A percentile compares a stretch with the other conserved stretches of the same genome.
phyloP scores from a whole-genome alignment of 2,329 filamentous ascomycete species.

The Neonectria punicea region DNA sequence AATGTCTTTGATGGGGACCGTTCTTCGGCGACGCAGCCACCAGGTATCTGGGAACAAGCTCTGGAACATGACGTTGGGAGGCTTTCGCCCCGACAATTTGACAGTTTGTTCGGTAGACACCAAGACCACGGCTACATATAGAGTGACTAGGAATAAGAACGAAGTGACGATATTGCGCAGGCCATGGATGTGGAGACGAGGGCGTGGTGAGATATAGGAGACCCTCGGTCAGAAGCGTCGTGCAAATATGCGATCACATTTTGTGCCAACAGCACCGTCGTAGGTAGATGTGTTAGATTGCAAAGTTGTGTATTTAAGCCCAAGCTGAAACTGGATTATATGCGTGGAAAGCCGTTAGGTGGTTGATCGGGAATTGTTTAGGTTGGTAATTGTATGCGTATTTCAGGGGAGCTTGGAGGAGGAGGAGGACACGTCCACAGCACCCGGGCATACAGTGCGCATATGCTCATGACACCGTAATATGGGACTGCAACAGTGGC shows the following conservation, averaged over 20 bases:
- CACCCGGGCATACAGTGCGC: conserved; percentile 21
- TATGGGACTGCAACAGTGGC: neutral
- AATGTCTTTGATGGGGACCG: neutral
- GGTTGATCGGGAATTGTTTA: neutral
- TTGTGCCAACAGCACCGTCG: neutral
- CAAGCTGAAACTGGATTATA: neutral
- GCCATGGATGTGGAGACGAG: neutral
- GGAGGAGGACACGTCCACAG: conserved; percentile 8
- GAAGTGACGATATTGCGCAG: conserved; percentile 5
- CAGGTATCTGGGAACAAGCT: neutral
- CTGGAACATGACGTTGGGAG: neutral
- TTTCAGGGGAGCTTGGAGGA: neutral
- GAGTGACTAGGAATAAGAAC: neutral
- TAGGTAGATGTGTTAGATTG: neutral
- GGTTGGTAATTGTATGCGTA: neutral
- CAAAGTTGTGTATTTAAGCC: neutral
- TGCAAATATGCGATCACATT: neutral
- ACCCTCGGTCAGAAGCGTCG: neutral
- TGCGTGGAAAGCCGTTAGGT: neutral
- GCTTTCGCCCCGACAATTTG: neutral
- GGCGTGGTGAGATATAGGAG: neutral
- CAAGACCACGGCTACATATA: neutral
- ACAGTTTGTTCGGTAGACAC: neutral
- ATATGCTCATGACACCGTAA: conserved; percentile 3
- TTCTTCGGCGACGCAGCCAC: neutral